Evolutionary conservation across 305 asterid genomes (phyloP), one percentile per base, ranked within the genome.

Genomic region (Ruellia speciosa): DNA sequence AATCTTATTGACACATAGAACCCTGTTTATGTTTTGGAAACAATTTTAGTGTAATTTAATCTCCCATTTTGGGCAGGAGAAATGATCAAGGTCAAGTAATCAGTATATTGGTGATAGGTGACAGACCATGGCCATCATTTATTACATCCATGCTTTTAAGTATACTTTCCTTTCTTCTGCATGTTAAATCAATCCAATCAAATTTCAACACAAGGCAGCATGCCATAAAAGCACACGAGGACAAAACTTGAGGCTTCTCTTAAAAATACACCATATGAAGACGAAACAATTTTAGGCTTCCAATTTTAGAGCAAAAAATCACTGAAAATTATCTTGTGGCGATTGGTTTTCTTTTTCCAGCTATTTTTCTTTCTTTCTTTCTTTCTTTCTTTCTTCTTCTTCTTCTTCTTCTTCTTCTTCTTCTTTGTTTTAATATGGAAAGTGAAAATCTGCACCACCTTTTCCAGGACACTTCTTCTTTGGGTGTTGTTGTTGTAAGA

Each of bases 391-490:
- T 8, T 33, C 6, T 33, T 33, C 6, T 33, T 33, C n/a, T 3
- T 4, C 6, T 33, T 4, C 37, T 33, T 8, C 8, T 33, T 33
- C 8, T 8, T 33, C 37, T 3, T 4, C 37, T 33, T 8, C 4
- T 8, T 33, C 4, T 33, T 33, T 33, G 8, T 8, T 33, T 8
- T 33, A 3, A 33, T 33, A 4, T 55, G 48, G 65, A 71, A 70
- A 61, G 24, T 75, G 70, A 75, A 66, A 66, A 40, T 50, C 41
- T 59, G 37, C 24, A 53, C 68, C 53, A 33, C 59, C 64, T 49
- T 33, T 63, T 77, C 72, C 94, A 94, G 99, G 99, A 94, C 65
- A 87, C 94, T 35, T 77, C 88, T 65, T 83, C 97, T 52, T 67
- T 94, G 62, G 81, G 94, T 68, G 64, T 72, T 65, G 90, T 87